These are phyloP conservation scores for Claviceps sp. DNA, from an alignment of 2,329 filamentous ascomycete species.

Conservation along the genomic window DNA sequence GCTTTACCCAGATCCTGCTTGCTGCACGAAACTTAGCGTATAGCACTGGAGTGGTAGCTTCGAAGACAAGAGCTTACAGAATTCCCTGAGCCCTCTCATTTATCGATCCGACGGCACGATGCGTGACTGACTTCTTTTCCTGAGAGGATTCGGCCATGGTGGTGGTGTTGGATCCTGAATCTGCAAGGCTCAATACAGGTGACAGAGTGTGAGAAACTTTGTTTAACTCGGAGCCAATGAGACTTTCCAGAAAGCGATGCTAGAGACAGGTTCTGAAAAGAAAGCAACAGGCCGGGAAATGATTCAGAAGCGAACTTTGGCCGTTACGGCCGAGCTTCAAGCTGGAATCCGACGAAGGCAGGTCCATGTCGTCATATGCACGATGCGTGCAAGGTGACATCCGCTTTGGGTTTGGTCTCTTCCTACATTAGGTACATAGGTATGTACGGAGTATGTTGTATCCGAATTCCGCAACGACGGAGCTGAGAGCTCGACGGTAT, in stretches of 20 bases:
- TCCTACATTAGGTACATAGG: too few relatives aligned
- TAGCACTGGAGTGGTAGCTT: neutral
- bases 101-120: slow-evolving; percentile 25
- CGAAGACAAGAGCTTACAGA: slow-evolving; percentile 21
- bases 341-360: neutral
- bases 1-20: slow-evolving; percentile 61
- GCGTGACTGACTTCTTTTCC: slow-evolving; percentile 12
- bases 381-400: neutral
- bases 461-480: too few relatives aligned
- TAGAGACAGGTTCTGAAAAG: neutral
- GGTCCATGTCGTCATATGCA: slow-evolving; percentile 4
- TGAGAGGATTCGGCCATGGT: slow-evolving; percentile 8
- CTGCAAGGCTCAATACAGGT: neutral
- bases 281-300: too few relatives aligned
- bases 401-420: slow-evolving; percentile 1
- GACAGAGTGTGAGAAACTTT: neutral
- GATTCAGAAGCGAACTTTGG: too few relatives aligned
- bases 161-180: neutral
- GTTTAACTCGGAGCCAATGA: neutral
- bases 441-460: too few relatives aligned
- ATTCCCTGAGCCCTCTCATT: slow-evolving; percentile 36
- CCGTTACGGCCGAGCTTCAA: too few relatives aligned
- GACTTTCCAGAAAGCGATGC: neutral
- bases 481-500: too few relatives aligned
- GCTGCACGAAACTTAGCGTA: slow-evolving; percentile 18